Base-by-base conservation (phyloP, 2,329 filamentous ascomycete genomes). In the Blastomyces parvus region DNA sequence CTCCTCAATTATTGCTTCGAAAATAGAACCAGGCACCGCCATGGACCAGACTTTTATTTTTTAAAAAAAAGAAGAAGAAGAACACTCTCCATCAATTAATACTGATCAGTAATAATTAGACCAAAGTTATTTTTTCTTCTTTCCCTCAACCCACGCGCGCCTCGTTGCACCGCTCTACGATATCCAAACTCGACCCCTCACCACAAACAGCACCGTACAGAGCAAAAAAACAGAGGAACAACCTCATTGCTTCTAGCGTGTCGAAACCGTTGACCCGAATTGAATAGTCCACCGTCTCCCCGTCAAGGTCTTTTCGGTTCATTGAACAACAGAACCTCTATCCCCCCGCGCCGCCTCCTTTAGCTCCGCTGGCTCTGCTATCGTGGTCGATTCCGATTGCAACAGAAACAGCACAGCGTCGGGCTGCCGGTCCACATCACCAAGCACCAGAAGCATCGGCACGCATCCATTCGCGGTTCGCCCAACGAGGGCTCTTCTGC, bases 331-430 rank as follows among this genome's bases (percentile, higher is more conserved):
- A 25, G 36, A n/a, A 33, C 6, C 33, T 33, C 5, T n/a, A 40
- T 4, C 40, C 22, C 22, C 40, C 38, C 22, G 38, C 42, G 57
- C 30, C 40, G 25, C n/a, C 42, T 59, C 30, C 1, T n/a, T 48
- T 0, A 11, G 8, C 42, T 11, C 40, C 25, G 38, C 13, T 58
- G 61, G 61, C 1, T 9, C 53, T 59, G 61, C 40, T 59, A 22
- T 62, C 61, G 61, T 62, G 61, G 53, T 59, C 61, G 42, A 62
- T 40, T 62, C 61, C 53, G 11, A 62, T 62, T 62, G 52, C 53
- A 19, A 52, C 59, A 60, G 22, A 30, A 30, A 57, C 33, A n/a
- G 22, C 17, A 48, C 14, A 11, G 19, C 11, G 17, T 19, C 19
- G n/a, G 36, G 33, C 33, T 38, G 36, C n/a, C 30, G 8, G 57